Percentiles rank a stretch among this genome's conserved stretches.
Conservation (phyloP, 768 basidiomycete genomes). For the Mycena rebaudengoi region DNA sequence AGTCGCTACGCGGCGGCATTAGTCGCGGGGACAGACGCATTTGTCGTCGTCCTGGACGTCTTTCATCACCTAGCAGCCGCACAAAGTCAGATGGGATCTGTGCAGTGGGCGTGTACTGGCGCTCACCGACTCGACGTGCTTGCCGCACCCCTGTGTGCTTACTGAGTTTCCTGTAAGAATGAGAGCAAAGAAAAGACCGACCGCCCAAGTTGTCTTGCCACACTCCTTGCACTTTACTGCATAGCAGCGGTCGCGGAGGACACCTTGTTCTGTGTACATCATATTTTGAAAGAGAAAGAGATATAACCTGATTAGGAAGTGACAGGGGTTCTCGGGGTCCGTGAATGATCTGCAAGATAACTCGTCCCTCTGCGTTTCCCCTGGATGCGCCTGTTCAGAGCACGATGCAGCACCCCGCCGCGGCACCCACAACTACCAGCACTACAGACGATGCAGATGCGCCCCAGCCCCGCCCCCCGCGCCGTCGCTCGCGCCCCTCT, state of each 20-base stretch:
- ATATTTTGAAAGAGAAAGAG: slow-evolving; percentile 5
- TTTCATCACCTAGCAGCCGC: slow-evolving; percentile 51
- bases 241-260: slow-evolving; percentile 63
- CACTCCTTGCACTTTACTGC: slow-evolving; percentile 67
- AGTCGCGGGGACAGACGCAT: slow-evolving; percentile 48
- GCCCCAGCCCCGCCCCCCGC: background rate
- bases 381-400: slow-evolving; percentile 1
- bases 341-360: background rate
- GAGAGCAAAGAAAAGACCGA: slow-evolving; percentile 38
- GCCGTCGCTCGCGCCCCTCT: background rate
- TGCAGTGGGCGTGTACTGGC: background rate
- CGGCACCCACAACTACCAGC: too few relatives aligned
- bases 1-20: too few relatives aligned
- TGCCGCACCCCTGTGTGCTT: slow-evolving; percentile 69
- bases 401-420: background rate
- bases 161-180: background rate
- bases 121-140: slow-evolving; percentile 69
- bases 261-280: slow-evolving; percentile 24
- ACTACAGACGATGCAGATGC: too few relatives aligned
- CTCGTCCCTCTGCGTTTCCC: background rate
- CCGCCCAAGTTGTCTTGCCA: slow-evolving; percentile 77
- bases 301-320: background rate
- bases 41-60: slow-evolving; percentile 56
- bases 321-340: slow-evolving; percentile 4
- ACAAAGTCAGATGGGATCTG: slow-evolving; percentile 16